Conservation (phyloP, 768 basidiomycete species). For the Serendipita sp. region DNA sequence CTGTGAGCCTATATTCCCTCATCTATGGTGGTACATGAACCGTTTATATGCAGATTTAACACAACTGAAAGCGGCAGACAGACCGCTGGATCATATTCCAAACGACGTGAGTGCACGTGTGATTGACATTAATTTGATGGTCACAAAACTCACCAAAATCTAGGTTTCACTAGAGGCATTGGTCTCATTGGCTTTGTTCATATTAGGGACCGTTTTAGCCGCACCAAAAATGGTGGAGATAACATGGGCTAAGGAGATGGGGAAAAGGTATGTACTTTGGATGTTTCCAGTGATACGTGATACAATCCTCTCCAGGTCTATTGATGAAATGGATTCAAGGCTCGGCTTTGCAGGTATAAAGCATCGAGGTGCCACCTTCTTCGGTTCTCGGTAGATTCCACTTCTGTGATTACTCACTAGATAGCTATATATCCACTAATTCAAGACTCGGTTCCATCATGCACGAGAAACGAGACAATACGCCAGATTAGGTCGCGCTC, state of each 20-base stretch:
- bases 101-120: constrained; percentile 29
- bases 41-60: constrained; percentile 41
- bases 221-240: constrained; percentile 60
- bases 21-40: neutral
- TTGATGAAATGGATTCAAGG: constrained; percentile 62
- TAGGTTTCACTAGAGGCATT: constrained; percentile 58
- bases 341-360: constrained; percentile 45
- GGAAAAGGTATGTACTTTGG: constrained; percentile 38
- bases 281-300: neutral
- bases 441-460: too few species aligned
- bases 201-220: constrained; percentile 54
- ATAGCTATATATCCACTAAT: too few species aligned
- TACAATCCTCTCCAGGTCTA: constrained; percentile 28
- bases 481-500: too few species aligned
- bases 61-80: constrained; percentile 55
- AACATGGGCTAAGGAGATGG: constrained; percentile 83
- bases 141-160: too few species aligned
- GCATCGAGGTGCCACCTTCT: constrained; percentile 32
- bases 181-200: constrained; percentile 46
- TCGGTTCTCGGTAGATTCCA: constrained; percentile 10
- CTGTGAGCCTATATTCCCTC: neutral
- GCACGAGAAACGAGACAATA: too few species aligned
- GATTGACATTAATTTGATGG: too few species aligned
- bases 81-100: constrained; percentile 51
- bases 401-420: neutral